phyloP scores from a whole-genome alignment of 495 filamentous ascomycete species.

The Barbatosphaeria neglecta region DNA sequence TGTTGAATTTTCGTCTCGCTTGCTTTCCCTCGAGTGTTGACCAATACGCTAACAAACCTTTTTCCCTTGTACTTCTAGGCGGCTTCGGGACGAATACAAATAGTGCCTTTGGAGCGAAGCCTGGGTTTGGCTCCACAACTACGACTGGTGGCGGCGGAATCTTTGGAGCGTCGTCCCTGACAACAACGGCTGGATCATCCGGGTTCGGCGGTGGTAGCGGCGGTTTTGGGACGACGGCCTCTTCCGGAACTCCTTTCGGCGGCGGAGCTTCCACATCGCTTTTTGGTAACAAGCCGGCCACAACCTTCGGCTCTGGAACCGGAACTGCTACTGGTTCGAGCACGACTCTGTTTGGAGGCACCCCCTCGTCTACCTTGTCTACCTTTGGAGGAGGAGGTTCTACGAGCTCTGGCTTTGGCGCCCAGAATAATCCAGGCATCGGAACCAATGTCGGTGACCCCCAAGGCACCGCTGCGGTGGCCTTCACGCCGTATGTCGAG shows the following conservation, averaged over 20 bases:
- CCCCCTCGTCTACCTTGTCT: not conserved
- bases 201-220: slow-evolving; percentile 22
- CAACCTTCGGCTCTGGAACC: slow-evolving; percentile 3
- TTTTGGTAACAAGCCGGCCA: slow-evolving; percentile 6
- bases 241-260: slow-evolving; percentile 37
- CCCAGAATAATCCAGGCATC: slow-evolving; percentile 26
- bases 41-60: not conserved
- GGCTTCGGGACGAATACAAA: slow-evolving; percentile 41
- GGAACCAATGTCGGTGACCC: slow-evolving; percentile 36
- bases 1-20: not conserved
- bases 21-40: not conserved
- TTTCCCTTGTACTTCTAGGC: not conserved
- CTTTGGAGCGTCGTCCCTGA: slow-evolving; percentile 25
- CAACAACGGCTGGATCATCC: slow-evolving; percentile 9
- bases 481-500: slow-evolving; percentile 66
- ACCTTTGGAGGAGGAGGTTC: slow-evolving; percentile 27
- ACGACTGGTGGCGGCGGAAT: slow-evolving; percentile 27
- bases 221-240: slow-evolving; percentile 18
- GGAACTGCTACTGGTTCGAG: slow-evolving; percentile 13
- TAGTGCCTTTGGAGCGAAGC: slow-evolving; percentile 25
- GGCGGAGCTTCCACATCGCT: slow-evolving; percentile 12
- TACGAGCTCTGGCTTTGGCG: slow-evolving; percentile 39
- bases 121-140: slow-evolving; percentile 13
- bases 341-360: slow-evolving; percentile 25
- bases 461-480: slow-evolving; percentile 58